Percentiles rank a stretch among this genome's conserved stretches.
phyloP scores from a whole-genome alignment of 495 filamentous ascomycete species.

The Penicillium dipodomyicola region DNA sequence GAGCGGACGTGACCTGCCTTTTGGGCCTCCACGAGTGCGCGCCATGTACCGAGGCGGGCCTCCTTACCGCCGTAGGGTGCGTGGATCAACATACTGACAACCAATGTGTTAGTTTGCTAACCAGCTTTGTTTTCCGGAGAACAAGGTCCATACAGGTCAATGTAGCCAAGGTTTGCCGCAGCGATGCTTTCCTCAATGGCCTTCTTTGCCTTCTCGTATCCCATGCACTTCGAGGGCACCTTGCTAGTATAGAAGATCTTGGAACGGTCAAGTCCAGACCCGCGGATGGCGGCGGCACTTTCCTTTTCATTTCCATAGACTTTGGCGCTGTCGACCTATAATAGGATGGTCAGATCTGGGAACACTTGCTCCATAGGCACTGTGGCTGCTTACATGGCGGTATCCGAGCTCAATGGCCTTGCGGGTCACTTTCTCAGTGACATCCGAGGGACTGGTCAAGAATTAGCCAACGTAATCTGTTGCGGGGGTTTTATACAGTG shows the following conservation, averaged over 20 bases:
- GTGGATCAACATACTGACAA: slow-evolving; percentile 50
- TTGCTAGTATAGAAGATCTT: slow-evolving; percentile 59
- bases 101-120: slow-evolving; percentile 4
- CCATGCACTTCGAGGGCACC: slow-evolving; percentile 42
- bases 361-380: background rate
- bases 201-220: slow-evolving; percentile 51
- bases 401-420: slow-evolving; percentile 71
- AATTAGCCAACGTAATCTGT: slow-evolving; percentile 9
- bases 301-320: slow-evolving; percentile 55
- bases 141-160: slow-evolving; percentile 46
- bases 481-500: background rate
- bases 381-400: slow-evolving; percentile 54
- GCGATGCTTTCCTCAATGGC: slow-evolving; percentile 49
- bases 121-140: background rate
- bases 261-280: slow-evolving; percentile 45
- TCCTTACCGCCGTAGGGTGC: slow-evolving; percentile 55
- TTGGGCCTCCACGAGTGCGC: slow-evolving; percentile 54
- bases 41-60: slow-evolving; percentile 51
- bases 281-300: slow-evolving; percentile 46
- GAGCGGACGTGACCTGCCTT: slow-evolving; percentile 52
- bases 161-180: slow-evolving; percentile 50
- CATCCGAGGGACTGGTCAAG: slow-evolving; percentile 46
- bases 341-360: background rate
- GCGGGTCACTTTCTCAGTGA: slow-evolving; percentile 53
- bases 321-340: slow-evolving; percentile 54